These are phyloP conservation scores for Stagonosporopsis cucurbitacearum DNA, from an alignment of 2,329 filamentous ascomycete species.

Conservation along the genomic window DNA sequence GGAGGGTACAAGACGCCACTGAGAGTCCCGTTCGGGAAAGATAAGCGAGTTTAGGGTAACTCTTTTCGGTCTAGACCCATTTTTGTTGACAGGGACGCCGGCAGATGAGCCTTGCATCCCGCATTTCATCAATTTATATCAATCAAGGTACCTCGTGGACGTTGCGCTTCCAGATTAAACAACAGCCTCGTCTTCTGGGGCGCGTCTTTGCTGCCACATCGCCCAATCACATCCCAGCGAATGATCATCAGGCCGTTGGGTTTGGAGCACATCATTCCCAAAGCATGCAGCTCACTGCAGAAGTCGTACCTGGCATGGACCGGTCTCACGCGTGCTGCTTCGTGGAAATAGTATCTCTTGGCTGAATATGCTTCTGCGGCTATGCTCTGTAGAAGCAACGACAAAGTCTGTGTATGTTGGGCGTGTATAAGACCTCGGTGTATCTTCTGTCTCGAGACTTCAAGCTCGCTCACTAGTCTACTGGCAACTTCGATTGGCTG, in stretches of 20 bases:
- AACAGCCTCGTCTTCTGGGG: constrained; percentile 33
- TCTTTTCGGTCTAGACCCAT: constrained; percentile 17
- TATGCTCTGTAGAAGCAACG: constrained; percentile 1
- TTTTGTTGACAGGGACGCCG: constrained; percentile 26
- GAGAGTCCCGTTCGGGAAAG: constrained; percentile 24
- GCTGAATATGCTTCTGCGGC: constrained; percentile 1
- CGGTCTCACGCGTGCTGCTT: constrained; percentile 2
- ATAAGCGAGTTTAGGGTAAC: constrained; percentile 34
- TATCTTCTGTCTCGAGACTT: constrained; percentile 28
- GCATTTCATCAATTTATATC: constrained; percentile 48
- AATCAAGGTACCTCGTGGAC: constrained; percentile 36
- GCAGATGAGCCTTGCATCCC: constrained; percentile 39
- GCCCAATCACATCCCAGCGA: constrained; percentile 32
- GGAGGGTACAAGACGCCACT: constrained; percentile 10
- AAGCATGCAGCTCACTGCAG: constrained; percentile 12
- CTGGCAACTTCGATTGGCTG: constrained; percentile 19
- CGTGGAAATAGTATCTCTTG: constrained; percentile 8
- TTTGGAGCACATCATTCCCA: constrained; percentile 4
- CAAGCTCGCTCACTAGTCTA: constrained; percentile 32
- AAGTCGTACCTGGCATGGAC: constrained; percentile 16
- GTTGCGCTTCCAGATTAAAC: constrained; percentile 41
- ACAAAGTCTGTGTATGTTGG: constrained; percentile 31
- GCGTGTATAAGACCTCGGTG: constrained; percentile 38
- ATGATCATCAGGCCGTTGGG: constrained; percentile 37
- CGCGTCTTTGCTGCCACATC: constrained; percentile 24